Percentiles rank a stretch among this genome's conserved stretches.
Evolutionary conservation across 352 stramenopile genomes (phyloP).

Genomic region (Phytophthora syringae): DNA sequence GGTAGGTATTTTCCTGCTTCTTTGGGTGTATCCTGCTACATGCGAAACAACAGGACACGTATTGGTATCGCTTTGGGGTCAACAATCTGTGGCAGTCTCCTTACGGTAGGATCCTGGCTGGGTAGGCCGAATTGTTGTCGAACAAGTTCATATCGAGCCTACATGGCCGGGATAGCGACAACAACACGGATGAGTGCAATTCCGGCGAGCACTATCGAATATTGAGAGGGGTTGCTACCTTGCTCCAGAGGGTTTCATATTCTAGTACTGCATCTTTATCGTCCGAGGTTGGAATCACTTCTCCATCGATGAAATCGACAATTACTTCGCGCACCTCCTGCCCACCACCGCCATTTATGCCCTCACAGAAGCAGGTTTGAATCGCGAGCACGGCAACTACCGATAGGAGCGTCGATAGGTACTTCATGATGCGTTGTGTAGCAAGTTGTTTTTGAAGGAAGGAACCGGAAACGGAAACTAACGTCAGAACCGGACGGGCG

Average conservation of each 20-base stretch:
- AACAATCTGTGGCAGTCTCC: neutral
- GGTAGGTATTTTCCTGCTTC: conserved; percentile 2
- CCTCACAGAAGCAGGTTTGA: conserved; percentile 2
- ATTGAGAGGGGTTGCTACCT: conserved; percentile 10
- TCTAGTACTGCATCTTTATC: neutral
- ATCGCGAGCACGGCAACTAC: conserved; percentile 8
- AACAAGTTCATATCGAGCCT: conserved; percentile 16
- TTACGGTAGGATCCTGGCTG: conserved; percentile 9
- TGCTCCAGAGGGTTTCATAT: conserved; percentile 16
- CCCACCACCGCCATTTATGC: neutral
- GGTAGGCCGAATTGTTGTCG: conserved; percentile 8
- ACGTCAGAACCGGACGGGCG: neutral
- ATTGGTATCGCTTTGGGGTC: neutral
- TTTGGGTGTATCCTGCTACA: neutral
- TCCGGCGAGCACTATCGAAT: neutral
- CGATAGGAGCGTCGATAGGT: neutral
- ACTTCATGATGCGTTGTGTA: conserved; percentile 5
- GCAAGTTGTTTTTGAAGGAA: neutral
- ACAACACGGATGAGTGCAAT: neutral
- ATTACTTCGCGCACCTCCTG: conserved; percentile 18
- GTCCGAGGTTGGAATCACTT: conserved; percentile 7
- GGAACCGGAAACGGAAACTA: neutral
- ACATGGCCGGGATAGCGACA: neutral
- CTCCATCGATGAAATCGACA: conserved; percentile 6
- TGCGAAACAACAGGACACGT: neutral